Evolutionary conservation across 441 rosid species (phyloP), one percentile per base, ranked within the genome.

Genomic region (Raphanus hybrid): DNA sequence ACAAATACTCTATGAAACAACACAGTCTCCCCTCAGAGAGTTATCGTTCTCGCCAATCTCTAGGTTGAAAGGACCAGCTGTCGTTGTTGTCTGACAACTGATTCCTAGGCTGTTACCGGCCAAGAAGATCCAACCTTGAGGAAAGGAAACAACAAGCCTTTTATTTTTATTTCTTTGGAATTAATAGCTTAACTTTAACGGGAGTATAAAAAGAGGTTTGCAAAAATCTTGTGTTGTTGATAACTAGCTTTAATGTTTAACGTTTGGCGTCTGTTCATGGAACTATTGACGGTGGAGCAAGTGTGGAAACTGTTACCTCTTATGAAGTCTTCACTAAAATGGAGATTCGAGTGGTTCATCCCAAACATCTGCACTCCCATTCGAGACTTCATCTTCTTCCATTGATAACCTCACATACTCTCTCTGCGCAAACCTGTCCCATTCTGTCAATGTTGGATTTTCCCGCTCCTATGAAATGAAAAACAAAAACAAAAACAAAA

Each of bases 341-440:
- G 90, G 88, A 67, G 90, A 86, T 76, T 83, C 92, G 55, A 86
- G 87, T 15, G 92, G 84, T 78, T 86, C 90, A 81, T 89, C 90
- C 92, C 92, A 89, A 45, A 85, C 85, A 75, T 89, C 90, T 55
- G 85, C 89, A 81, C 90, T 89, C 70, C 90, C 90, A 82, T 87
- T 87, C 32, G 92, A 89, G 72, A 80, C 84, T 74, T 85, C 92
- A 79, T 88, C 92, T 83, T 85, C 88, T 75, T 85, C 89, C 90
- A 85, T 85, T 20, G 89, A 84, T 69, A 87, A 87, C 82, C 88
- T 89, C 35, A 89, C 83, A 71, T 89, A 88, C 81, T 88, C 89
- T 76, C 86, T 77, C 65, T 82, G 87, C 4, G 89, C 90, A 72
- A 84, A 88, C 18, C 86, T 73, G 74, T 87, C 89, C 92, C 92